phyloP scores from a whole-genome alignment of 1,139 yeast species.

The Diutina neorugosa region DNA sequence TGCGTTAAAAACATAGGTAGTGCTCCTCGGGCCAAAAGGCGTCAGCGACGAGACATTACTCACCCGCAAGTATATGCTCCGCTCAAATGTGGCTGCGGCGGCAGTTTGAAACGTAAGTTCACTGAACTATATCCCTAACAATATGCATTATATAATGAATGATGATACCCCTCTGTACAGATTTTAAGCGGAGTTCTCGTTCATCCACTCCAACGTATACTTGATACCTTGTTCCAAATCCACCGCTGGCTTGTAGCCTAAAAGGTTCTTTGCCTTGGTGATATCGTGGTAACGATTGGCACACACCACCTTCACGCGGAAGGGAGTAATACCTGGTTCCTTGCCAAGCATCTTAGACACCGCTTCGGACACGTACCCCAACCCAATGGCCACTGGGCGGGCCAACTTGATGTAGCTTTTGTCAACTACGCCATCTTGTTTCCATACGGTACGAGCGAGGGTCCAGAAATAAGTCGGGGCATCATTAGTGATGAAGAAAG shows the following conservation, averaged over 20 bases:
- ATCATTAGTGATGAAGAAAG: constrained; percentile 87
- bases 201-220: constrained; percentile 79
- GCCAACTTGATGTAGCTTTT: constrained; percentile 55
- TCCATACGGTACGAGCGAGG: constrained; percentile 93
- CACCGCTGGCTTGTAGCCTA: constrained; percentile 77
- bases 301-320: constrained; percentile 84
- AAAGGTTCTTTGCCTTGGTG: constrained; percentile 62
- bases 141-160: background rate
- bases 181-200: constrained; percentile 32
- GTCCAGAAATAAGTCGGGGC: constrained; percentile 97
- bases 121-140: background rate
- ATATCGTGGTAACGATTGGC: constrained; percentile 95
- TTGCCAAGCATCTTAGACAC: constrained; percentile 60
- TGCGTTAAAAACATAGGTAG: constrained; percentile 55
- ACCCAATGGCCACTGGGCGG: constrained; percentile 60
- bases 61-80: constrained; percentile 1
- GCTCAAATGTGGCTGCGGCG: background rate
- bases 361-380: constrained; percentile 72
- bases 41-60: background rate
- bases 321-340: constrained; percentile 93
- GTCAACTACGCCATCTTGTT: constrained; percentile 82
- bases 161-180: background rate
- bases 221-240: constrained; percentile 73
- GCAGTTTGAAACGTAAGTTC: background rate
- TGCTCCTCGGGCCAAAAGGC: background rate